A percentile compares a stretch with the other conserved stretches of the same genome.
Conservation (phyloP, 2,329 filamentous ascomycete genomes). For the Exophiala viscosa region DNA sequence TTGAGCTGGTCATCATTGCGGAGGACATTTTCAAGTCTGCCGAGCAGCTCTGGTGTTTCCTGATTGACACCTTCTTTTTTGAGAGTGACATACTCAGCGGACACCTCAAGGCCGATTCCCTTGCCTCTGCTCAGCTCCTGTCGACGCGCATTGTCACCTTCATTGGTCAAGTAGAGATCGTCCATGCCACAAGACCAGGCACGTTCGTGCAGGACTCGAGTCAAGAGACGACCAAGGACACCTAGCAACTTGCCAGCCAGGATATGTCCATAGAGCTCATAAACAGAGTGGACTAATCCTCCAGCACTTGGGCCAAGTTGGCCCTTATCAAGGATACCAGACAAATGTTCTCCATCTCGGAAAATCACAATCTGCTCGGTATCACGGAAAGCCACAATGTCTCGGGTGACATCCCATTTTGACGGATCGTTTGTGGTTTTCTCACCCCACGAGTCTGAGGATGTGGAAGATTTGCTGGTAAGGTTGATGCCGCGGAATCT, state of each 20-base stretch:
- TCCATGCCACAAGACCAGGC: constrained; percentile 98
- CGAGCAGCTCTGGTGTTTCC: constrained; percentile 67
- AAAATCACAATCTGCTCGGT: constrained; percentile 82
- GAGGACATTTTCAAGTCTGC: constrained; percentile 80
- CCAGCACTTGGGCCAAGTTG: constrained; percentile 86
- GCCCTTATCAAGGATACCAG: constrained; percentile 90
- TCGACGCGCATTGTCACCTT: constrained; percentile 70
- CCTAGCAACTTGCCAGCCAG: constrained; percentile 83
- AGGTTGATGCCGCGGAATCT: constrained; percentile 75
- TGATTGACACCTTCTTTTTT: constrained; percentile 60
- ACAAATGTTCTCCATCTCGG: constrained; percentile 80
- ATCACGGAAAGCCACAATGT: constrained; percentile 21
- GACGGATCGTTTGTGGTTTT: constrained; percentile 46
- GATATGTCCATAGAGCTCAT: constrained; percentile 87
- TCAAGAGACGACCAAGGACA: constrained; percentile 82
- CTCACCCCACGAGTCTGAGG: constrained; percentile 72
- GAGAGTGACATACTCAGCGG: constrained; percentile 83
- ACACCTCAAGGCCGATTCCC: constrained; percentile 70
- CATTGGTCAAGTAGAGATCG: constrained; percentile 77
- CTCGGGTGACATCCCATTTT: constrained; percentile 24
- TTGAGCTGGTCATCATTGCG: constrained; percentile 88
- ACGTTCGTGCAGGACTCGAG: constrained; percentile 84
- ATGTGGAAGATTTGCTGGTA: constrained; percentile 72
- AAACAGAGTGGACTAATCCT: constrained; percentile 84
- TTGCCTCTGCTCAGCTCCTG: constrained; percentile 65